phyloP scores from a whole-genome alignment of 495 filamentous ascomycete genomes.

The Penicillium waksmanii region DNA sequence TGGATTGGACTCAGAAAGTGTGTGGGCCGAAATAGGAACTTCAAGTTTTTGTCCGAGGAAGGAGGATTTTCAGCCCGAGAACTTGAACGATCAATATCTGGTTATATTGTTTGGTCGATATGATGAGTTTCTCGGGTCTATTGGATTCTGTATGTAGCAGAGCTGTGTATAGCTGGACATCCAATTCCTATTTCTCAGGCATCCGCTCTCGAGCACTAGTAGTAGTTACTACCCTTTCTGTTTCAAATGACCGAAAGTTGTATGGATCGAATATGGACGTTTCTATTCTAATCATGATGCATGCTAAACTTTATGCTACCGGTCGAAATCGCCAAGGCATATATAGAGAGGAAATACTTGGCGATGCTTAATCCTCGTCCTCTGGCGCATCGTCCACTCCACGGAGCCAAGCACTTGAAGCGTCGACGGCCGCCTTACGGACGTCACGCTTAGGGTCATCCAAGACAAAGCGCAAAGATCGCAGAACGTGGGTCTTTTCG shows the following conservation, averaged over 20 bases:
- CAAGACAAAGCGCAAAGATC: slow-evolving; percentile 54
- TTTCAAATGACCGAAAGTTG: background rate
- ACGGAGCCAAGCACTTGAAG: slow-evolving; percentile 65
- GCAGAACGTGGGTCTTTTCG: slow-evolving; percentile 59
- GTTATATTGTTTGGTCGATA: background rate
- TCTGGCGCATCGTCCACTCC: slow-evolving; percentile 63
- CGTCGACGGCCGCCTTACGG: slow-evolving; percentile 69
- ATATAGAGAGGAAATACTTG: background rate
- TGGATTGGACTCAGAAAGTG: slow-evolving; percentile 7
- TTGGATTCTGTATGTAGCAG: slow-evolving; percentile 8
- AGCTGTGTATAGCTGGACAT: slow-evolving; percentile 8
- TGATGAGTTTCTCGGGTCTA: background rate
- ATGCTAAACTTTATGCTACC: background rate
- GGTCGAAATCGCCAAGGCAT: background rate
- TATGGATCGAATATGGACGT: background rate
- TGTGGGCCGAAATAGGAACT: slow-evolving; percentile 1
- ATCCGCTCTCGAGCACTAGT: background rate
- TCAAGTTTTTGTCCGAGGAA: background rate
- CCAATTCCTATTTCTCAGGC: slow-evolving; percentile 4
- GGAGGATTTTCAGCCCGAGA: background rate
- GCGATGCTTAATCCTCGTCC: slow-evolving; percentile 48
- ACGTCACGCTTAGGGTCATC: slow-evolving; percentile 73
- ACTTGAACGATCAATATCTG: background rate
- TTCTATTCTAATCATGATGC: slow-evolving; percentile 10
- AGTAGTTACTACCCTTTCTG: background rate